phyloP scores from a whole-genome alignment of 371 early-diverging fungal genomes.

The Mortierella polycephala region DNA sequence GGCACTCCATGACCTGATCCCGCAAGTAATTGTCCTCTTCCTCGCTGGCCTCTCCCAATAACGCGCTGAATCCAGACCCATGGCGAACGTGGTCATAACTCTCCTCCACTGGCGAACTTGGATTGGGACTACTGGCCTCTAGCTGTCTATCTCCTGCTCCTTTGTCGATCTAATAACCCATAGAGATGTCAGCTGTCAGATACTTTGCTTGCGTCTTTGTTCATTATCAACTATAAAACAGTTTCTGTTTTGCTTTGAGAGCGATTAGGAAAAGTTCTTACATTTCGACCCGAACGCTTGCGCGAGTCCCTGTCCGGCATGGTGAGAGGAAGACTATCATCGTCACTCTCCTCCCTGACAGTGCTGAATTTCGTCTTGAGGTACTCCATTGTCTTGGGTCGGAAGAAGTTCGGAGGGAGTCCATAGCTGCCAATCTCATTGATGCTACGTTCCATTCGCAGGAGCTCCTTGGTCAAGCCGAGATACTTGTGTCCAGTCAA shows the following conservation, averaged over 20 bases:
- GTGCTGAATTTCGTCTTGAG: conserved; percentile 67
- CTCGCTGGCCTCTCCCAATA: conserved; percentile 62
- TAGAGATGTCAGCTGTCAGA: neutral
- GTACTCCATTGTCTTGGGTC: conserved; percentile 73
- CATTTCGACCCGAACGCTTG: conserved; percentile 16
- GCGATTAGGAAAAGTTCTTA: conserved; percentile 3
- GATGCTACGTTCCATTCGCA: conserved; percentile 81
- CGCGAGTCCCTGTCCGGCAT: conserved; percentile 27
- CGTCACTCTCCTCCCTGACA: conserved; percentile 60
- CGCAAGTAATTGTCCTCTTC: conserved; percentile 73
- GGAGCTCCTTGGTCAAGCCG: conserved; percentile 88
- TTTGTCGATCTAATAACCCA: conserved; percentile 11
- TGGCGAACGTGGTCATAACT: conserved; percentile 42
- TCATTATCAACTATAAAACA: neutral
- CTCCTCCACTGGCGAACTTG: conserved; percentile 23
- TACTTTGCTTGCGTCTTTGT: neutral
- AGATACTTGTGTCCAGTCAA: conserved; percentile 92
- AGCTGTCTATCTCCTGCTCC: conserved; percentile 9
- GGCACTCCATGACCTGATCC: conserved; percentile 73
- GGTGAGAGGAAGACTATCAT: conserved; percentile 47
- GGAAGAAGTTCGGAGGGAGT: conserved; percentile 71
- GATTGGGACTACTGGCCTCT: conserved; percentile 12
- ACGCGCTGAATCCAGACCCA: conserved; percentile 50
- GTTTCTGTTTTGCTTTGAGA: neutral
- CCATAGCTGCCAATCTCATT: conserved; percentile 76